A percentile compares a stretch with the other conserved stretches of the same genome.
Conservation (phyloP, 108 stramenopile genomes). For the Schizochytrium sp. region DNA sequence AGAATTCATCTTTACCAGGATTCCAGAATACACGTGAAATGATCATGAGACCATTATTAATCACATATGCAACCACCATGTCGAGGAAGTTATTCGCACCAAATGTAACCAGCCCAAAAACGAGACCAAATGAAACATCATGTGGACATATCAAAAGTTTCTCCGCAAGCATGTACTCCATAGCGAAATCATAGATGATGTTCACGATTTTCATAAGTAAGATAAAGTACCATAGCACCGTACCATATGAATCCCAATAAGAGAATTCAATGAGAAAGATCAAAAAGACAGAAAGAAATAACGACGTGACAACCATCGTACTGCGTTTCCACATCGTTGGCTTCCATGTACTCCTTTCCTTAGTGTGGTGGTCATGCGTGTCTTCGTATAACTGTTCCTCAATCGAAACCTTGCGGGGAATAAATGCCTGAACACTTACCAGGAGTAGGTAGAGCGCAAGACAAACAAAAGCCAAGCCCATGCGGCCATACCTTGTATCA, state of each 20-base stretch:
- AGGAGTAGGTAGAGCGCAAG: conserved; percentile 73
- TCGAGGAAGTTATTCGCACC: conserved; percentile 85
- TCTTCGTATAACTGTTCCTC: conserved; percentile 69
- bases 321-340: conserved; percentile 77
- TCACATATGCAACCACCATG: conserved; percentile 82
- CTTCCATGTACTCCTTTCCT: conserved; percentile 60
- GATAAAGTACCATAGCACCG: conserved; percentile 83
- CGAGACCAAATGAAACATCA: conserved; percentile 77
- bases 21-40: conserved; percentile 79
- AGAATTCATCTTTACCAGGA: conserved; percentile 64
- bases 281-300: conserved; percentile 80
- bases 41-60: conserved; percentile 83
- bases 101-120: conserved; percentile 78
- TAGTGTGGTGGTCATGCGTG: conserved; percentile 72
- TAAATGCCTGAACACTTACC: conserved; percentile 76
- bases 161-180: conserved; percentile 82
- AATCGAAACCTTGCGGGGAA: conserved; percentile 75
- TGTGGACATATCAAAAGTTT: conserved; percentile 81
- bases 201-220: conserved; percentile 80
- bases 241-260: conserved; percentile 82
- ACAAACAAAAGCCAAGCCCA: conserved; percentile 81
- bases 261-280: conserved; percentile 82
- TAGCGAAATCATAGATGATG: conserved; percentile 73
- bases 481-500: conserved; percentile 76
- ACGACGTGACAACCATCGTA: conserved; percentile 79